Evolutionary conservation across 2,329 filamentous ascomycete species (phyloP), one percentile per base, ranked within the genome.

Genomic region (Aureobasidium lini): DNA sequence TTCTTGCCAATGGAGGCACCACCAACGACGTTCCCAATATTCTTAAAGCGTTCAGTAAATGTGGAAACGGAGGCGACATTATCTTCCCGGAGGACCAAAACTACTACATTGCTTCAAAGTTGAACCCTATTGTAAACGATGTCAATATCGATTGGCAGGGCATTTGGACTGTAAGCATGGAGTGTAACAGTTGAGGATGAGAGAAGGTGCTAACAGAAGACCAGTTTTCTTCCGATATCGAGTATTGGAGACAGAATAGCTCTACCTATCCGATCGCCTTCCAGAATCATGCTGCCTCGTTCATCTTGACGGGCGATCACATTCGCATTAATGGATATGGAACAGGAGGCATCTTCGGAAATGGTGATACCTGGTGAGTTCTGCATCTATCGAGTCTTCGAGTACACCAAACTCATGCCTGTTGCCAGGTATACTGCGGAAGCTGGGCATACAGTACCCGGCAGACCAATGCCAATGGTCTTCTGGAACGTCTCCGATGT

Each of bases 401-500:
- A n/a, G 15, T 9, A 3, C 8, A 18, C 23, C 3, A 16, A 43
- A 36, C 39, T 54, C 1, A 54, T 18, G 3, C 1, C 23, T 23
- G 23, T 13, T 15, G 6, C 15, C 28, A 54, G 50, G 50, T 83
- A 83, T 62, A 75, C 70, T 16, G 76, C 70, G 8, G 80, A 83
- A 66, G 64, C 72, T 29, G 75, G 71, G 13, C 63, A 67, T 6
- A 82, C 79, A 0, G 75, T 74, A 57, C 75, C 76, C 1, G 80
- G 80, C 3, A 69, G 81, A 9, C 81, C 80, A 0, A 83, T 83
- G 80, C 79, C 80, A 0, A 82, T 83, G 60, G 79, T 82, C 4
- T 76, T 81, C 56, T 83, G 80, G 81, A 83, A 83, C 63, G 77
- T 80, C 3, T 77, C 74, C n/a, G 75, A 82, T 57, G 79, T 83